Conservation (phyloP, 345 rosid genomes). For the Psidium friedrichsthalianum region DNA sequence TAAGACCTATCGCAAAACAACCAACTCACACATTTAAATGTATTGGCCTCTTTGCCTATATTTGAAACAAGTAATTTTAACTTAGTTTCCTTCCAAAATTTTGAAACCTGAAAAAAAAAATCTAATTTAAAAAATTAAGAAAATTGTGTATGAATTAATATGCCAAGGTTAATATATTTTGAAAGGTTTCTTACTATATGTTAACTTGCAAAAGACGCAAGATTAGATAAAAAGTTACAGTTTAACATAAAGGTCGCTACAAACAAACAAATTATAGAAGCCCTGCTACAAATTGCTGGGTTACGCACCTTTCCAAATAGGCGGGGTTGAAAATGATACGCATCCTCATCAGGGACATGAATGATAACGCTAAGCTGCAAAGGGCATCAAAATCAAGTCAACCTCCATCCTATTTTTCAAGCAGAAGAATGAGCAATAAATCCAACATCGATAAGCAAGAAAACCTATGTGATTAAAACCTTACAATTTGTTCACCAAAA, state of each 20-base stretch:
- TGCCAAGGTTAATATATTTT: neutral
- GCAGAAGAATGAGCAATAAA: neutral
- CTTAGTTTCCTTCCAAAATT: neutral
- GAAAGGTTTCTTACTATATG: neutral
- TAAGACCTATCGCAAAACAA: neutral
- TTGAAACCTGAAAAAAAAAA: neutral
- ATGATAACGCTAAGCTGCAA: constrained; percentile 73
- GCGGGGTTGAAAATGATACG: constrained; percentile 71
- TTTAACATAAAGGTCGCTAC: neutral
- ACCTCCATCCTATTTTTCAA: neutral
- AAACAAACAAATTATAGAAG: neutral
- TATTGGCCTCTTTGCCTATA: neutral
- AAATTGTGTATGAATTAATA: neutral
- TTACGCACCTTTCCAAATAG: constrained; percentile 73
- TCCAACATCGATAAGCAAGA: neutral
- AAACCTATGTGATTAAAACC: constrained; percentile 1
- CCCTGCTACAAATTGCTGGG: constrained; percentile 16
- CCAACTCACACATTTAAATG: neutral
- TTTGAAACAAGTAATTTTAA: neutral
- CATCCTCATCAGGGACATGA: constrained; percentile 60
- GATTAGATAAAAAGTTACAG: neutral
- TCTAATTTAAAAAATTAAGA: neutral
- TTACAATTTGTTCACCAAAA: constrained; percentile 87
- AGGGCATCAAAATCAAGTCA: neutral
- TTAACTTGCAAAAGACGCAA: neutral